Evolutionary conservation across 2,329 filamentous ascomycete species (phyloP).

Genomic region (Colletotrichum eleusines): DNA sequence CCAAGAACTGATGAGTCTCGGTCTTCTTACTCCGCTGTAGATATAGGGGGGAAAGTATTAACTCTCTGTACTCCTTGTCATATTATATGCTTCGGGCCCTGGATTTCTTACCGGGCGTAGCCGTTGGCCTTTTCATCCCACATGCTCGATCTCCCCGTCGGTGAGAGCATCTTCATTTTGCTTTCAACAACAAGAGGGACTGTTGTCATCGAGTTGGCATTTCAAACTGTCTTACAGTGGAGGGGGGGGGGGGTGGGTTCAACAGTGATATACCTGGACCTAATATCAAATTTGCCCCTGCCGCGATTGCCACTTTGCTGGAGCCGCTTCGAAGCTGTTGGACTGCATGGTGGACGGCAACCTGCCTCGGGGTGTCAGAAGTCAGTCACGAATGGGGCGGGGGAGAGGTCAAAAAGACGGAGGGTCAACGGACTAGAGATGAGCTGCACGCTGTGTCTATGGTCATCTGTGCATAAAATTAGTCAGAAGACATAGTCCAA

Average conservation of each 20-base stretch:
- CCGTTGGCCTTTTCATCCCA: not conserved
- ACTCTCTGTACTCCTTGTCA: not conserved
- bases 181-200: not conserved
- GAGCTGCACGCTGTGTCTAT: not conserved
- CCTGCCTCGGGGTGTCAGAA: not conserved
- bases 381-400: fast-evolving
- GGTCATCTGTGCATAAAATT: not conserved
- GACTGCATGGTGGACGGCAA: not conserved
- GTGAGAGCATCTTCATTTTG: not conserved
- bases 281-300: not conserved
- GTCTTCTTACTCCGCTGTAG: not conserved
- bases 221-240: not conserved
- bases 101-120: not conserved
- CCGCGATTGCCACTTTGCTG: not conserved
- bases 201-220: not conserved
- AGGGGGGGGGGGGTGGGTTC: not conserved
- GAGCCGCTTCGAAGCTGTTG: not conserved
- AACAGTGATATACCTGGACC: not conserved
- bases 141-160: not conserved
- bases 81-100: not conserved
- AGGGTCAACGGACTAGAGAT: not conserved
- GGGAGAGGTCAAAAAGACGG: no score
- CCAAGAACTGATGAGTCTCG: no score
- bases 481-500: not conserved
- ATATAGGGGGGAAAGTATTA: not conserved